Evolutionary conservation across 495 filamentous ascomycete species (phyloP), one percentile per base, ranked within the genome.

Genomic region (Podospora fimiseda): DNA sequence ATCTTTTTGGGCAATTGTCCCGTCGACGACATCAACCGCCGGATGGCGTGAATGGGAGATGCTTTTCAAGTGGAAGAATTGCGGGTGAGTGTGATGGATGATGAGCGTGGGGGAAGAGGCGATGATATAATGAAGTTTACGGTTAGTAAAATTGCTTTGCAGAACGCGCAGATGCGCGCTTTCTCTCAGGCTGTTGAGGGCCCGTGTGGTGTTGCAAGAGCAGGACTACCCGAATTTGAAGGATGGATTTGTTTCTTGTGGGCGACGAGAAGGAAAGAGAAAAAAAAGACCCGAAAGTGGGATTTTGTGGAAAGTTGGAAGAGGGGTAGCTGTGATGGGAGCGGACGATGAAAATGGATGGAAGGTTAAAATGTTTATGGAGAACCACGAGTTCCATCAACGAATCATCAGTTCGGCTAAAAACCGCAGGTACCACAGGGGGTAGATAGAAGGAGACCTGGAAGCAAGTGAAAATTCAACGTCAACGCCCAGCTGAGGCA

Each of bases 1-100:
- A 69, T 52, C 40, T 67, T 45, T 54, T 65, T 54, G 13, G 64
- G 67, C 3, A 62, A 56, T 30, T 58, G 65, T 39, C 64, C 66
- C 23, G 44, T 30, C 20, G 23, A 16, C 50, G 60, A 60, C 73
- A 74, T 74, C 53, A 56, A 63, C 23, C 50, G 57, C 33, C 57
- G 18, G 48, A 18, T 18, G 39, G 39, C 11, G 33, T 41, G 39
- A 41, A 41, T n/a, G 39, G 39, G 16, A 41, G 3, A n/a, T n/a
- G n/a, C n/a, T n/a, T n/a, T n/a, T n/a, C n/a, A n/a, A n/a, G n/a
- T n/a, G n/a, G n/a, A n/a, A n/a, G n/a, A 37, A 41, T 41, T n/a
- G 14, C 8, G 39, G 39, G 16, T n/a, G n/a, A n/a, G n/a, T 14
- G 5, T 41, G 39, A n/a, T 41, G 39, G 27, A 33, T 6, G 38